phyloP scores from a whole-genome alignment of 2,329 filamentous ascomycete species.

The Raffaelea ambrosiae region DNA sequence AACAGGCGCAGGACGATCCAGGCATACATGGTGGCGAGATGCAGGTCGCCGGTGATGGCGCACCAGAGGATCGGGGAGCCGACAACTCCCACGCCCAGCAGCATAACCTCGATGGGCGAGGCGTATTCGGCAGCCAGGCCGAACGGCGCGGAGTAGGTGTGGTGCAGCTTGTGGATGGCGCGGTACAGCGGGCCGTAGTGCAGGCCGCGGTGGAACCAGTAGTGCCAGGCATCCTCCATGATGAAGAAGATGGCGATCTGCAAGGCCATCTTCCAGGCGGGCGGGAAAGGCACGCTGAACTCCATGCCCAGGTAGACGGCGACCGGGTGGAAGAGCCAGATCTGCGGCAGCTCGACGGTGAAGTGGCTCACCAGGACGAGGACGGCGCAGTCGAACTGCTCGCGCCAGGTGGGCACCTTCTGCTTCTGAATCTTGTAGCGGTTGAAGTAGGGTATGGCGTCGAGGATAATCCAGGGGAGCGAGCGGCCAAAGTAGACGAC shows the following conservation, averaged over 20 bases:
- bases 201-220: constrained; percentile 87
- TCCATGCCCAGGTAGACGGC: constrained; percentile 86
- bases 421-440: constrained; percentile 88
- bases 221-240: constrained; percentile 95
- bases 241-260: constrained; percentile 94
- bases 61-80: constrained; percentile 77
- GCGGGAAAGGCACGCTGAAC: constrained; percentile 83
- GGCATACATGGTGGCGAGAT: constrained; percentile 94
- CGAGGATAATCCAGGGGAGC: constrained; percentile 88
- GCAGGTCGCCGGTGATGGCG: constrained; percentile 73
- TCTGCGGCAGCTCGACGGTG: constrained; percentile 95
- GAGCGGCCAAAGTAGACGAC: constrained; percentile 86
- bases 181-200: constrained; percentile 96
- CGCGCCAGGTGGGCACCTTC: constrained; percentile 85
- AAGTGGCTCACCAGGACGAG: constrained; percentile 93
- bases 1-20: constrained; percentile 92
- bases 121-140: constrained; percentile 96
- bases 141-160: constrained; percentile 96
- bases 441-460: constrained; percentile 77
- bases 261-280: constrained; percentile 74
- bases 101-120: constrained; percentile 93
- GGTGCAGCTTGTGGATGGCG: constrained; percentile 96
- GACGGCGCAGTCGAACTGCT: constrained; percentile 90
- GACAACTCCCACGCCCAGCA: constrained; percentile 81
- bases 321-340: constrained; percentile 98